phyloP scores from a whole-genome alignment of 371 early-diverging fungal species.

The Lichtheimia ramosa region DNA sequence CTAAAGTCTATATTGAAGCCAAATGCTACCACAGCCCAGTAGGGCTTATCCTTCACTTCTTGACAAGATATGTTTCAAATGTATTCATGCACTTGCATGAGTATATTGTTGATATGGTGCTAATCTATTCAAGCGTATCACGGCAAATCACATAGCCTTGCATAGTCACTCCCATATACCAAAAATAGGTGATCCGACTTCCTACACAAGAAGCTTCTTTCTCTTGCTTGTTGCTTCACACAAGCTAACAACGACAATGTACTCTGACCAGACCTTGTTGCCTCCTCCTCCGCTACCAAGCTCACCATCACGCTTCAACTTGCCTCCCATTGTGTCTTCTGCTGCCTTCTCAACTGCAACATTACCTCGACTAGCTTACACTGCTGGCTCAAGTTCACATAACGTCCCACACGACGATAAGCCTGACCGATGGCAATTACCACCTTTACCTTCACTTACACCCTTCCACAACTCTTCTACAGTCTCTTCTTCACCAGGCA shows the following conservation, averaged over 20 bases:
- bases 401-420: not conserved
- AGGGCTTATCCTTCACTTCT: too few species aligned
- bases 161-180: too few species aligned
- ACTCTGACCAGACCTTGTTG: conserved; percentile 10
- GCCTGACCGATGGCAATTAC: conserved; percentile 7
- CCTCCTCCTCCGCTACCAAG: conserved; percentile 9
- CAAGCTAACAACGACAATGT: not conserved
- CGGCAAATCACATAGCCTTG: too few species aligned
- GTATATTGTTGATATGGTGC: too few species aligned
- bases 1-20: too few species aligned
- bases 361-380: conserved; percentile 6
- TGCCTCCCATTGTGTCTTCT: conserved; percentile 10
- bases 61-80: too few species aligned
- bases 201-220: too few species aligned
- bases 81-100: too few species aligned
- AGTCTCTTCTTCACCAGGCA: conserved; percentile 1
- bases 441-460: conserved; percentile 3
- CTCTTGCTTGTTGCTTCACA: too few species aligned
- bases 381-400: not conserved
- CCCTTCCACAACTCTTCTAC: not conserved
- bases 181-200: too few species aligned
- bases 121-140: too few species aligned
- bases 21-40: too few species aligned
- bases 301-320: conserved; percentile 8
- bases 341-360: conserved; percentile 5